A percentile compares a stretch with the other conserved stretches of the same genome.
Conservation (phyloP, 2,329 filamentous ascomycete genomes). For the Thielaviopsis populi region DNA sequence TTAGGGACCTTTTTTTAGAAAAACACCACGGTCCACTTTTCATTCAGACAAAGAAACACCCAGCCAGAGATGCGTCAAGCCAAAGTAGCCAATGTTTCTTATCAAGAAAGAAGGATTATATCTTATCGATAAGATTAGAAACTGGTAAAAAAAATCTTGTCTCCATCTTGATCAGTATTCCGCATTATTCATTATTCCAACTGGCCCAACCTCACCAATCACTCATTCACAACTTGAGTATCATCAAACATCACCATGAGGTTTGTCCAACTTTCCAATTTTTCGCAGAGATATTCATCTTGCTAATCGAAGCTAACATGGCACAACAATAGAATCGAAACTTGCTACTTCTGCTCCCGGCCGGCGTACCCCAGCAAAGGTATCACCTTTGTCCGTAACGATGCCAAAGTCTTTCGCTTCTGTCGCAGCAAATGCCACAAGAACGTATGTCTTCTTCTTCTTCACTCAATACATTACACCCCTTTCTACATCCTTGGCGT, state of each 20-base stretch:
- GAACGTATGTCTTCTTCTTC: constrained; percentile 31
- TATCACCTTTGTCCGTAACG: constrained; percentile 37
- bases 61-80: no score
- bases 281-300: not conserved
- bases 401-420: constrained; percentile 39
- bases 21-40: not conserved
- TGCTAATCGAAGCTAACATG: constrained; percentile 2
- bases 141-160: constrained; percentile 16
- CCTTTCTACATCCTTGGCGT: not conserved
- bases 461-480: not conserved
- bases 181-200: constrained; percentile 7
- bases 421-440: constrained; percentile 46
- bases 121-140: constrained; percentile 16
- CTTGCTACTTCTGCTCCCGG: constrained; percentile 33
- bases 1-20: not conserved
- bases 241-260: constrained; percentile 16
- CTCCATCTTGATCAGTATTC: constrained; percentile 10
- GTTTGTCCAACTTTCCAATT: constrained; percentile 12
- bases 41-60: not conserved
- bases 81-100: not conserved
- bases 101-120: not conserved
- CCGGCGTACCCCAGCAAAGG: constrained; percentile 42
- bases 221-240: not conserved
- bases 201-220: constrained; percentile 2
- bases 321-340: constrained; percentile 26